Conservation (phyloP, 2,329 filamentous ascomycete species). For the Penicillium sp. region DNA sequence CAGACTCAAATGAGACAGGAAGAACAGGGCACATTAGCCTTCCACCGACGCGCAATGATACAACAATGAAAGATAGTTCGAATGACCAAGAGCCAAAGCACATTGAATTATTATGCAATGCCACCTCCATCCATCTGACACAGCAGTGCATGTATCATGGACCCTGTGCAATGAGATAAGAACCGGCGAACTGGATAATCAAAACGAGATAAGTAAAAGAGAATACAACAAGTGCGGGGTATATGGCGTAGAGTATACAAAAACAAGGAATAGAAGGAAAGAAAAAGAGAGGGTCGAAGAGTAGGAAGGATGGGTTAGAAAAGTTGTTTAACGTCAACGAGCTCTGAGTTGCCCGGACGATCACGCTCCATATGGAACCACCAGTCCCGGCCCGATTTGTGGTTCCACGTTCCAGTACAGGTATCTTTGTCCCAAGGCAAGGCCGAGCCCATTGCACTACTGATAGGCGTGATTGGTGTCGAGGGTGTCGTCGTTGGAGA, state of each 20-base stretch:
- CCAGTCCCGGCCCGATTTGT: conserved; percentile 45
- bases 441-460: conserved; percentile 25
- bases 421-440: conserved; percentile 44
- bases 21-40: conserved; percentile 6
- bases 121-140: not conserved
- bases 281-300: not conserved
- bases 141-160: conserved; percentile 8
- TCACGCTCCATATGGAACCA: conserved; percentile 49
- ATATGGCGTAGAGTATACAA: conserved; percentile 20
- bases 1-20: conserved; percentile 9
- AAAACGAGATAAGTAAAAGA: conserved; percentile 14
- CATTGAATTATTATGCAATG: not conserved
- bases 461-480: conserved; percentile 35
- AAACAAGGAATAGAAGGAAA: conserved; percentile 10
- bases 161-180: not conserved
- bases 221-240: conserved; percentile 25
- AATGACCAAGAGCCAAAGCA: not conserved
- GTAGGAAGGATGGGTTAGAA: conserved; percentile 27
- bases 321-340: conserved; percentile 36
- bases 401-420: conserved; percentile 49
- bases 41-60: conserved; percentile 3
- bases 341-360: conserved; percentile 34
- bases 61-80: conserved; percentile 8
- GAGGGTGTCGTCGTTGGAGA: conserved; percentile 33
- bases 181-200: not conserved